Evolutionary conservation across 2,329 filamentous ascomycete species (phyloP), one percentile per base, ranked within the genome.

Genomic region (Pseudocercospora fuligena): DNA sequence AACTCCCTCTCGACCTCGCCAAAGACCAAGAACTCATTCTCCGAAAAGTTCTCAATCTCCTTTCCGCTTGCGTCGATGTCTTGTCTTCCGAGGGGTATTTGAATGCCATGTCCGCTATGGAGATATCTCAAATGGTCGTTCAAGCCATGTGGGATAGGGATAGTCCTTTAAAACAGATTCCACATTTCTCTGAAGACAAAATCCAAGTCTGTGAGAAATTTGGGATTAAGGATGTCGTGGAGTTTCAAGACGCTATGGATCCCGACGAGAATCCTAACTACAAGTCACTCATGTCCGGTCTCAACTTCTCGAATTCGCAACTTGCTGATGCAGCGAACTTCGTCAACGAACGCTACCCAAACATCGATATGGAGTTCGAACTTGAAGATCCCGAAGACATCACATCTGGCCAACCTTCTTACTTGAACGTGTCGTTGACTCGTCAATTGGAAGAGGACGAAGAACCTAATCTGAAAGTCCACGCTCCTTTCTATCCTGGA

Each of bases 111-210:
- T 94, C 91, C 74, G 95, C 95, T 29, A 99, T 99, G 94, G 95
- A 99, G 79, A 93, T 99, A 87, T 97, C 92, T 12, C 95, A 99
- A 78, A 99, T 99, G 95, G 92, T 96, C 61, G 94, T 99, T 2
- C 95, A 99, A 81, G 94, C 91, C 59, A 97, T 98, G 92, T 99
- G 95, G 95, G 94, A 99, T 81, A 91, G 94, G 65, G 95, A 99
- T 79, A 96, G 92, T 74, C 94, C 95, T 46, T 86, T 99, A 72
- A 97, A 97, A 83, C 95, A 99, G 80, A 97, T 99, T 76, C 95
- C 95, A 72, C 93, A 98, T 82, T 98, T 98, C 79, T 88, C 90
- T 16, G 87, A 90, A 43, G 90, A 94, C 68, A 90, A 91, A 60
- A 90, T 98, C 72, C 91, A 94, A 80, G 91, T 88, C 70, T 93